Percentiles rank a stretch among this genome's conserved stretches.
phyloP scores from a whole-genome alignment of 768 basidiomycete genomes.

The Phylloporus sp. region DNA sequence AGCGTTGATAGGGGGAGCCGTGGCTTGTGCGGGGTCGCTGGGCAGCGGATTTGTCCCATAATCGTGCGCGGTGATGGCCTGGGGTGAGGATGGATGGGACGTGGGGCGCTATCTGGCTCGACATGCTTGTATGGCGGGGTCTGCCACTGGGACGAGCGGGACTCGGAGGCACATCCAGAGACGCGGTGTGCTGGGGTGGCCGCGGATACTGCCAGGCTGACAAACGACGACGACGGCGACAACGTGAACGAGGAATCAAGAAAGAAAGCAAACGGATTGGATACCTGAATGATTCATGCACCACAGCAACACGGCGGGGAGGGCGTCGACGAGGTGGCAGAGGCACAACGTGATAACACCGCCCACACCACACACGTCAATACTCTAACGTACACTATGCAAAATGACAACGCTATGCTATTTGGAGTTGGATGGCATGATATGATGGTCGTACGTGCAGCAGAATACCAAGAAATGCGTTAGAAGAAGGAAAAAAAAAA shows the following conservation, averaged over 20 bases:
- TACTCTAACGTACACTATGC: slow-evolving; percentile 47
- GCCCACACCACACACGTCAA: too few species aligned
- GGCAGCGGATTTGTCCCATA: slow-evolving; percentile 15
- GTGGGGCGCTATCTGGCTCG: slow-evolving; percentile 5
- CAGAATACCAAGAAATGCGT: slow-evolving; percentile 30
- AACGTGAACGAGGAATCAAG: slow-evolving; percentile 3
- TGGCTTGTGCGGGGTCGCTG: slow-evolving; percentile 14
- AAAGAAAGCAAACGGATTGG: not conserved
- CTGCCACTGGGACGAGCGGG: slow-evolving; percentile 10
- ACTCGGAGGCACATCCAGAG: slow-evolving; percentile 16
- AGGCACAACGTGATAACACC: slow-evolving; percentile 18
- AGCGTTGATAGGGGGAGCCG: slow-evolving; percentile 6
- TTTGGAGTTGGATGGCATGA: slow-evolving; percentile 26
- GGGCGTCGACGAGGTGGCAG: not conserved
- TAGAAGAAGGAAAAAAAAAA: slow-evolving; percentile 18
- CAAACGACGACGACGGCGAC: too few species aligned
- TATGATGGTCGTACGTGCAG: slow-evolving; percentile 26
- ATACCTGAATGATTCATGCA: slow-evolving; percentile 31
- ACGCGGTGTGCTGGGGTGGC: slow-evolving; percentile 17
- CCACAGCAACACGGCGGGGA: too few species aligned
- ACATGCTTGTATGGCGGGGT: slow-evolving; percentile 19
- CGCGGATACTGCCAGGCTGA: slow-evolving; percentile 18
- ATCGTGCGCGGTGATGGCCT: slow-evolving; percentile 17
- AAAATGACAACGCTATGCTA: slow-evolving; percentile 24
- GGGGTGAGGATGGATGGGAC: slow-evolving; percentile 26